Percentiles rank a stretch among this genome's conserved stretches.
Evolutionary conservation across 192 early-diverging fungal genomes (phyloP).

Genomic region (Coemansia sp.): DNA sequence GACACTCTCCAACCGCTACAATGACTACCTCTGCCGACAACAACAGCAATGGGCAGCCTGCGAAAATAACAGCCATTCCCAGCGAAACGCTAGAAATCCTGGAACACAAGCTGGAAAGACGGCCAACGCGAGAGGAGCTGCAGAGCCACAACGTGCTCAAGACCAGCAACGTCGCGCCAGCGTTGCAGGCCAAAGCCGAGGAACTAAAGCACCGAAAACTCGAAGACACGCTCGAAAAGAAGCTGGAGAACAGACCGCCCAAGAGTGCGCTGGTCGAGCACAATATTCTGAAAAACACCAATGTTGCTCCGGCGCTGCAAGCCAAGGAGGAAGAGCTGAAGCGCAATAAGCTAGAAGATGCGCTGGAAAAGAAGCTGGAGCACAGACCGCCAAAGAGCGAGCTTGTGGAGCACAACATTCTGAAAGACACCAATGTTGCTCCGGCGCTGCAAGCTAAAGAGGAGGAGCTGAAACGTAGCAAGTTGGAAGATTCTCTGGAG

Average conservation of each 20-base stretch:
- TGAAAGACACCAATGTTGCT: conserved; percentile 51
- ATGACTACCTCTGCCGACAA: background rate
- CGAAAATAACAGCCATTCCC: background rate
- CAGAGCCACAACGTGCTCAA: conserved; percentile 63
- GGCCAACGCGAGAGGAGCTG: conserved; percentile 54
- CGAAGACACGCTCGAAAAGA: conserved; percentile 56
- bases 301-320: conserved; percentile 15
- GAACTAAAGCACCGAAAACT: conserved; percentile 39
- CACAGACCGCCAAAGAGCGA: conserved; percentile 53
- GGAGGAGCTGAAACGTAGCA: conserved; percentile 29
- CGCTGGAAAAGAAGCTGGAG: conserved; percentile 59
- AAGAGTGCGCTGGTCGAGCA: conserved; percentile 55
- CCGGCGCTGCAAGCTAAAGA: conserved; percentile 43
- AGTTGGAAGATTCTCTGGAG: conserved; percentile 59
- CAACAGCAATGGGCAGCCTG: background rate
- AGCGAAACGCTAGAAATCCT: conserved; percentile 26
- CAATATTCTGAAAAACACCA: conserved; percentile 54
- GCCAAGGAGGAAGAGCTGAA: conserved; percentile 19
- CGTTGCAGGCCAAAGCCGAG: conserved; percentile 36
- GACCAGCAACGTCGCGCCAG: conserved; percentile 37
- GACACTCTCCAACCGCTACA: background rate
- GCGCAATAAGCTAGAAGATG: conserved; percentile 27
- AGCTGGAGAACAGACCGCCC: conserved; percentile 61
- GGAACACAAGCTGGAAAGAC: conserved; percentile 60
- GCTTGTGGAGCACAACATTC: conserved; percentile 63